Conservation (phyloP, 139 green algal genomes). For the Chlamydomonas urium region DNA sequence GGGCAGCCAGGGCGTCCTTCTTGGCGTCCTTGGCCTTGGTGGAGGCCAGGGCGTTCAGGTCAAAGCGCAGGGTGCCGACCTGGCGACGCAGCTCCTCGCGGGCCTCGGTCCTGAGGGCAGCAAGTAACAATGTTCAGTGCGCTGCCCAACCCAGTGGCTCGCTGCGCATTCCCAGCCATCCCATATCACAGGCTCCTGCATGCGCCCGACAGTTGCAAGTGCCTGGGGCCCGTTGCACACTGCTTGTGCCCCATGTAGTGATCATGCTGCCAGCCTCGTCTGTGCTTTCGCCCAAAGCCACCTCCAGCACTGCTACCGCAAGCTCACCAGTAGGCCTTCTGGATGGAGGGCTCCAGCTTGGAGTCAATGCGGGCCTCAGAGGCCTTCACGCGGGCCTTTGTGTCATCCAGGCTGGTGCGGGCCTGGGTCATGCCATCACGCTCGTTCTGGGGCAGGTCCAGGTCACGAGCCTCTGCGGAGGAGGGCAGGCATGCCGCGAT, state of each 20-base stretch:
- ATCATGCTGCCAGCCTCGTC: neutral
- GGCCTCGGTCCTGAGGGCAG: constrained; percentile 65
- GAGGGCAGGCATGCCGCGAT: neutral
- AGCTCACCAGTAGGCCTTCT: constrained; percentile 87
- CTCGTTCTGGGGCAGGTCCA: constrained; percentile 65
- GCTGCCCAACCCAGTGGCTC: neutral
- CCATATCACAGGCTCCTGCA: neutral
- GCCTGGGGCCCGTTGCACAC: too few species aligned
- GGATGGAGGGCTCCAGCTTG: constrained; percentile 55
- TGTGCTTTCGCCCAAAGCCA: too few species aligned
- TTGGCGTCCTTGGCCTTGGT: constrained; percentile 71
- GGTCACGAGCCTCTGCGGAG: constrained; percentile 65
- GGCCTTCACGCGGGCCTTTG: constrained; percentile 53
- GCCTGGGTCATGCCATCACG: constrained; percentile 75
- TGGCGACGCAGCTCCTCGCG: constrained; percentile 81
- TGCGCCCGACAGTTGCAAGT: neutral
- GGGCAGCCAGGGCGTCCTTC: constrained; percentile 62
- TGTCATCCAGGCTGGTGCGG: constrained; percentile 48
- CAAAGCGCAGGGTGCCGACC: constrained; percentile 84
- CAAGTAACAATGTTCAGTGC: neutral
- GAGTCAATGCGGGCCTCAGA: constrained; percentile 66
- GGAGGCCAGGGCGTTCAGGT: constrained; percentile 76
- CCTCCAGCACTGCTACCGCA: too few species aligned
- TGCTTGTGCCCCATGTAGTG: too few species aligned
- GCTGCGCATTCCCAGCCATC: neutral